Evolutionary conservation across 2,329 filamentous ascomycete species (phyloP).

Genomic region (Trichoderma brevicompactum): DNA sequence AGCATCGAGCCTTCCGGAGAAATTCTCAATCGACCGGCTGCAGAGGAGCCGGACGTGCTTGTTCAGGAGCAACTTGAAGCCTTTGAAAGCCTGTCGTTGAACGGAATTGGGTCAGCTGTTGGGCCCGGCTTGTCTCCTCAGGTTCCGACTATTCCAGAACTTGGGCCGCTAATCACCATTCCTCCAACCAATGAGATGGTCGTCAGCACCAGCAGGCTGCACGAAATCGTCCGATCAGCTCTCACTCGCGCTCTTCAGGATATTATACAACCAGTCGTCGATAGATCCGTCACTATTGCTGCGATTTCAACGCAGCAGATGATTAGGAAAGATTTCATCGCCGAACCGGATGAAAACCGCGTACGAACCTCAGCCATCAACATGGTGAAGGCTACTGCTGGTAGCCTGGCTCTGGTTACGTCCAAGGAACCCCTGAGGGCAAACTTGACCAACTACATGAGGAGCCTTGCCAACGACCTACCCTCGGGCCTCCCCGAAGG

Average conservation of each 20-base stretch:
- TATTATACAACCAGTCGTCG: slow-evolving; percentile 96
- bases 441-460: slow-evolving; percentile 97
- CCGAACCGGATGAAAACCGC: slow-evolving; percentile 86
- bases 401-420: slow-evolving; percentile 93
- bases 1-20: slow-evolving; percentile 84
- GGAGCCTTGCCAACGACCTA: slow-evolving; percentile 68
- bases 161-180: slow-evolving; percentile 77
- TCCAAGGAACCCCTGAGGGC: slow-evolving; percentile 96
- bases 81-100: slow-evolving; percentile 82
- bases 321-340: slow-evolving; percentile 94
- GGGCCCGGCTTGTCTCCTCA: slow-evolving; percentile 77
- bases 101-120: slow-evolving; percentile 70
- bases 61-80: slow-evolving; percentile 72
- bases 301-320: slow-evolving; percentile 96
- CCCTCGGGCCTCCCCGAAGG: slow-evolving; percentile 88
- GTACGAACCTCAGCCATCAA: slow-evolving; percentile 85
- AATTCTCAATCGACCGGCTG: slow-evolving; percentile 74
- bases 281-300: slow-evolving; percentile 95
- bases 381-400: slow-evolving; percentile 93
- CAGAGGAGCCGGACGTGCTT: slow-evolving; percentile 66
- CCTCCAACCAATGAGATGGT: slow-evolving; percentile 82
- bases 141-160: slow-evolving; percentile 80
- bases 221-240: slow-evolving; percentile 81
- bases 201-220: slow-evolving; percentile 68
- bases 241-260: slow-evolving; percentile 90